Evolutionary conservation across 805 yeast genomes (phyloP).

Genomic region (Limtongozyma cylindracea): DNA sequence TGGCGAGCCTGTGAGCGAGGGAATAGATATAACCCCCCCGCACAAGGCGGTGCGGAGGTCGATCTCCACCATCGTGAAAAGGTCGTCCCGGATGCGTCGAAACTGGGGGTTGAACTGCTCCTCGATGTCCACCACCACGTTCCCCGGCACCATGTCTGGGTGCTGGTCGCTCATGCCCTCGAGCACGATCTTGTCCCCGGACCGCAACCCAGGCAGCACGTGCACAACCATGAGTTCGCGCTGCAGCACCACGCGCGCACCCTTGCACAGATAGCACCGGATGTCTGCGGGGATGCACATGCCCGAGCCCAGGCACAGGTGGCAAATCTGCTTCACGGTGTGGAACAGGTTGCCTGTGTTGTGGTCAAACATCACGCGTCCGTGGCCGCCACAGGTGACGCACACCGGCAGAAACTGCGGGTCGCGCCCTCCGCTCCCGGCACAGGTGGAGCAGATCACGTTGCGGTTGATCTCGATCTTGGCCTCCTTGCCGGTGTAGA

Average conservation of each 20-base stretch:
- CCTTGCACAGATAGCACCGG: constrained; percentile 54
- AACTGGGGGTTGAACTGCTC: too few species aligned
- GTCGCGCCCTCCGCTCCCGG: constrained; percentile 52
- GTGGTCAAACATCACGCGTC: constrained; percentile 28
- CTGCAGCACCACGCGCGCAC: constrained; percentile 33
- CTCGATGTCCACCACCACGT: too few species aligned
- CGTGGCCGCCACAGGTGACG: constrained; percentile 47
- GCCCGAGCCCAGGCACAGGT: constrained; percentile 51
- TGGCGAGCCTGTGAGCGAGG: too few species aligned
- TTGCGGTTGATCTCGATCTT: constrained; percentile 51
- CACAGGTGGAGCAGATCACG: constrained; percentile 45
- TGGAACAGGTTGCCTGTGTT: constrained; percentile 43
- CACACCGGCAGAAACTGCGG: constrained; percentile 32
- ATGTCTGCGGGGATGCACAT: constrained; percentile 33
- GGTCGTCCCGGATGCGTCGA: too few species aligned
- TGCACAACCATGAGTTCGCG: constrained; percentile 53
- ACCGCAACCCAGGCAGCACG: constrained; percentile 44
- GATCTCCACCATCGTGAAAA: too few species aligned
- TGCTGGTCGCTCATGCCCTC: constrained; percentile 56
- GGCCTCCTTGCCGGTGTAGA: constrained; percentile 59
- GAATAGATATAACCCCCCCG: too few species aligned
- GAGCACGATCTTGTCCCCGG: constrained; percentile 34
- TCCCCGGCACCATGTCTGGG: constrained; percentile 53
- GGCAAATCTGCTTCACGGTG: constrained; percentile 35
- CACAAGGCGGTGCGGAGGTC: too few species aligned